These are phyloP conservation scores for Haematococcus lacustris DNA, from an alignment of 139 green algal genomes.

Conservation along the genomic window DNA sequence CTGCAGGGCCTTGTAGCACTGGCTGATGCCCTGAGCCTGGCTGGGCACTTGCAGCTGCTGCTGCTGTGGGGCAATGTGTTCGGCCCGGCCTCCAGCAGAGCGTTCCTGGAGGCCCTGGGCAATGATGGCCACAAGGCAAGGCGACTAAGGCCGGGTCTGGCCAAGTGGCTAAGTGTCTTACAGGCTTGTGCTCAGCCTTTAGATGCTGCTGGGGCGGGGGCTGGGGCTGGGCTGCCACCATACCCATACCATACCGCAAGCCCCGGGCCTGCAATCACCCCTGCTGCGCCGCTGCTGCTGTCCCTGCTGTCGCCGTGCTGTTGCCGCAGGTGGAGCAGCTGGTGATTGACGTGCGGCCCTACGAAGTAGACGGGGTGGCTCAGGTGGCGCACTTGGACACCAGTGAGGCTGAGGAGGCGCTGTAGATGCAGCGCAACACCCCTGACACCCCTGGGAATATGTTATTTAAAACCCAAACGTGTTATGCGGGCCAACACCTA, in stretches of 20 bases:
- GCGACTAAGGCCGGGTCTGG: neutral
- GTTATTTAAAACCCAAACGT: too few relatives aligned
- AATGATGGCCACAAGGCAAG: neutral
- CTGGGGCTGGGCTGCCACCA: neutral
- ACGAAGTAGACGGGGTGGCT: conserved; percentile 29
- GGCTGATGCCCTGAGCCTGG: conserved; percentile 26
- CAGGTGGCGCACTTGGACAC: conserved; percentile 31
- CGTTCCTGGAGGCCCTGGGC: conserved; percentile 21
- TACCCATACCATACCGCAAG: neutral
- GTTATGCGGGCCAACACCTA: too few relatives aligned
- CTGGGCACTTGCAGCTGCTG: conserved; percentile 23
- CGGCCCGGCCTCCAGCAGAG: conserved; percentile 12
- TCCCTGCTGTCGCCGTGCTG: neutral
- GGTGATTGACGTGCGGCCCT: conserved; percentile 25
- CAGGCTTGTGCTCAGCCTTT: neutral
- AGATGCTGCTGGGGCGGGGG: neutral
- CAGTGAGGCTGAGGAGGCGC: too few relatives aligned
- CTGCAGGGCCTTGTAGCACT: conserved; percentile 23
- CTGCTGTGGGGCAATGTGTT: conserved; percentile 42
- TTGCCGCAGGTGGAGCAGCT: neutral
- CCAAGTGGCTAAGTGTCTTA: neutral
- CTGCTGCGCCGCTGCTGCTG: neutral
- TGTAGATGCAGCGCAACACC: too few relatives aligned
- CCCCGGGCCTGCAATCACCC: neutral
- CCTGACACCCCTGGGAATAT: too few relatives aligned